Evolutionary conservation across 108 stramenopile species (phyloP), one percentile per base, ranked within the genome.

Genomic region (Pseudonitzschia delicatissima): DNA sequence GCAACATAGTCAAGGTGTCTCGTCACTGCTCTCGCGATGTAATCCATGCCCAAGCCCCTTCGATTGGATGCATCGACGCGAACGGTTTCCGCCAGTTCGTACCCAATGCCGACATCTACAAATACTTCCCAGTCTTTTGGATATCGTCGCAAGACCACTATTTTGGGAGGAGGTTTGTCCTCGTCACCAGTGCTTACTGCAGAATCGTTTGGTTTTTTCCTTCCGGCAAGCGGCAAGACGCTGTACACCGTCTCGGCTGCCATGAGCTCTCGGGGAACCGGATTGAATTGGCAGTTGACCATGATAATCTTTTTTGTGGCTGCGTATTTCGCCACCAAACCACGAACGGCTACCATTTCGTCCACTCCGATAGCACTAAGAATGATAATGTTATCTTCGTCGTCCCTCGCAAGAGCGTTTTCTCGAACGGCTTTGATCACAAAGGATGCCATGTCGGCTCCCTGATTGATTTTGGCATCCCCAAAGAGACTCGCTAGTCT

Each of bases 401-500:
- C 66, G n/a, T 63, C 62, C 7, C 50, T 36, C 7, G 76, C 69
- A 29, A 72, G 37, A 11, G 63, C 83, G 37, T 81, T 74, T 4
- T 57, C 34, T 8, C 50, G 49, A 25, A 84, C 49, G 4, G 80
- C 77, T 27, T 71, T 23, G 15, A 76, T 59, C 4, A 80, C 77
- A 12, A 77, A 37, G 8, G 64, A 45, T 21, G 64, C 28, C 83
- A 81, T 81, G 67, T 78, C 74, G 11, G 67, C 26, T n/a, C 80
- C 79, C 11, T 37, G 20, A 28, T 61, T 32, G 18, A 84, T 77
- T 29, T n/a, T 57, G 5, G 39, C 63, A 50, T 71, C 57, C 3
- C 78, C 83, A 76, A 84, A 73, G 45, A 79, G 29, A 49, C 77
- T 81, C 23, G 71, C 83, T 9, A 84, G 49, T 49, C 83, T 73